phyloP scores from a whole-genome alignment of 306 rosid genomes.

The Lagenaria siceraria region DNA sequence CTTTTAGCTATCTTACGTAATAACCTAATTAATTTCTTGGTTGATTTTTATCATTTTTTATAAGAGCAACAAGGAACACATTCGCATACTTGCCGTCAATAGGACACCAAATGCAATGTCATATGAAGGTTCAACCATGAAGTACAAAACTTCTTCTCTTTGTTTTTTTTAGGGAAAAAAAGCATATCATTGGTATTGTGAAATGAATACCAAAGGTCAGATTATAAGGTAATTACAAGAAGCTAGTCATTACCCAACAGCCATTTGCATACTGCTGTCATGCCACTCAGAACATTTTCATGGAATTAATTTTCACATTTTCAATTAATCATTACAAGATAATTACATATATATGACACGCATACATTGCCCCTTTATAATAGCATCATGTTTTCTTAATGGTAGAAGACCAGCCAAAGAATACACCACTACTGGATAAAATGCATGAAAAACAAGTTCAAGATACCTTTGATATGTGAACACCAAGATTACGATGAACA shows the following conservation, averaged over 20 bases:
- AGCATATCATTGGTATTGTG: too few relatives aligned
- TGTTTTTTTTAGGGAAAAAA: too few relatives aligned
- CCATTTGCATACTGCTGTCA: background rate
- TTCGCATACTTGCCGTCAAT: background rate
- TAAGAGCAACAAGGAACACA: background rate
- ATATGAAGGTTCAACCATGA: background rate
- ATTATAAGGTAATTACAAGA: too few relatives aligned
- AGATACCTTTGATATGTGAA: slow-evolving; percentile 88
- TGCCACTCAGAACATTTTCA: background rate
- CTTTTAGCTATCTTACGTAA: background rate
- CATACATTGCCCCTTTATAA: background rate
- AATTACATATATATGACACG: background rate
- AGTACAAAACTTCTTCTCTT: background rate
- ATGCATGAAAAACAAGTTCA: slow-evolving; percentile 1
- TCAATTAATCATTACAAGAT: background rate
- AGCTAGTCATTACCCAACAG: background rate
- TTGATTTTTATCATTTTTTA: background rate
- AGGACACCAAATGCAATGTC: background rate
- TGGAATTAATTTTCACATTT: background rate
- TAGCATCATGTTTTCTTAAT: background rate
- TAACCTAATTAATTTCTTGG: background rate
- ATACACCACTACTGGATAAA: background rate
- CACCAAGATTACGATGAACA: slow-evolving; percentile 99
- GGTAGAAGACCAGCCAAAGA: background rate
- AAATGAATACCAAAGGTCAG: too few relatives aligned